Percentiles rank a stretch among this genome's conserved stretches.
Conservation (phyloP, 2,329 filamentous ascomycete species). For the Talaromyces sp. region DNA sequence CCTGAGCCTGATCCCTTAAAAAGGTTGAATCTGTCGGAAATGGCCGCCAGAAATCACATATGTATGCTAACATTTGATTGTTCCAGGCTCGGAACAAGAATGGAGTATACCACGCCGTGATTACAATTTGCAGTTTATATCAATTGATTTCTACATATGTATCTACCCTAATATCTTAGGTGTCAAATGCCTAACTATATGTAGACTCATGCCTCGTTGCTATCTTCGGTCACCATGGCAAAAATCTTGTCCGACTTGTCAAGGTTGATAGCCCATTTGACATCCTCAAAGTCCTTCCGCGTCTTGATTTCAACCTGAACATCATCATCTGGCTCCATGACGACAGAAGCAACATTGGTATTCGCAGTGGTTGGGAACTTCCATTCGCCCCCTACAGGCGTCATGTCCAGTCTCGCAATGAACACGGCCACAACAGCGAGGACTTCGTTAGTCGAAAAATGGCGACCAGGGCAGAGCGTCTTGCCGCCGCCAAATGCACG, state of each 20-base stretch:
- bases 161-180: not conserved
- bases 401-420: slow-evolving; percentile 2
- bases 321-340: slow-evolving; percentile 7
- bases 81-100: too few relatives aligned
- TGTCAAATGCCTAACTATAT: not conserved
- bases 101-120: too few relatives aligned
- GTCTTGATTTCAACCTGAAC: slow-evolving; percentile 1
- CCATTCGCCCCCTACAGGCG: not conserved
- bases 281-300: not conserved
- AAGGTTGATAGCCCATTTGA: not conserved
- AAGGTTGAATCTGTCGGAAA: too few relatives aligned
- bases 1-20: too few relatives aligned
- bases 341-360: not conserved
- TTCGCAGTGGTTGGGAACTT: not conserved
- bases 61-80: too few relatives aligned
- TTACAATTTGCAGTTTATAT: too few relatives aligned
- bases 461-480: slow-evolving; percentile 1
- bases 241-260: not conserved
- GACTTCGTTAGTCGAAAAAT: slow-evolving; percentile 1
- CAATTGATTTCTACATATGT: not conserved
- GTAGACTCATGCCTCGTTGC: not conserved
- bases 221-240: slow-evolving; percentile 4
- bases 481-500: slow-evolving; percentile 2
- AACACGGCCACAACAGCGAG: slow-evolving; percentile 1
- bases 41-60: too few relatives aligned